These are phyloP conservation scores for Dendrobium officinale DNA, from an alignment of 106 monocot genomes.

Conservation along the genomic window DNA sequence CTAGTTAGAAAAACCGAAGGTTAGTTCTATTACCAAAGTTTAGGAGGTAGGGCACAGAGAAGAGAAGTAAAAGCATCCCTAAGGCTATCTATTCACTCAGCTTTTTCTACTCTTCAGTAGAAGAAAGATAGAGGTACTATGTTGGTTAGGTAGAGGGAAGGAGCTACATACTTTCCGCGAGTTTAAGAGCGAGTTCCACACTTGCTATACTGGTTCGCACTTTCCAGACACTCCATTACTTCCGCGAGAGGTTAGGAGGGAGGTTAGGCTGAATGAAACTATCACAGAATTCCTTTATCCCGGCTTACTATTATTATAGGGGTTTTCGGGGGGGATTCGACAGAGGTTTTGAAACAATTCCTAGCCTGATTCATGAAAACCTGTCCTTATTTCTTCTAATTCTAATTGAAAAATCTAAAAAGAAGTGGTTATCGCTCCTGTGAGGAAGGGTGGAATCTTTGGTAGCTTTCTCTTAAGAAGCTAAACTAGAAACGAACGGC, in stretches of 20 bases:
- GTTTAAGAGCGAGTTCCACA: conserved; percentile 2
- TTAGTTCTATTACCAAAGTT: conserved; percentile 1
- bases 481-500: not conserved
- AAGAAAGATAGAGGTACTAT: conserved; percentile 6
- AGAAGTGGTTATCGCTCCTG: not conserved
- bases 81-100: not conserved
- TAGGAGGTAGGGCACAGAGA: conserved; percentile 4
- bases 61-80: not conserved
- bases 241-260: not conserved
- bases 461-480: conserved; percentile 1
- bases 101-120: conserved; percentile 3
- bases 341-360: too few relatives aligned
- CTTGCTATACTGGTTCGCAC: conserved; percentile 1
- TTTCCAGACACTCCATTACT: not conserved
- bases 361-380: too few relatives aligned
- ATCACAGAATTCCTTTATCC: too few relatives aligned
- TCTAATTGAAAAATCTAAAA: too few relatives aligned
- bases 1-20: not conserved
- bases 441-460: conserved; percentile 8
- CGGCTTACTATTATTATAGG: too few relatives aligned
- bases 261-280: not conserved
- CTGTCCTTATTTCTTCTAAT: too few relatives aligned
- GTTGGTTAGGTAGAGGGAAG: conserved; percentile 7
- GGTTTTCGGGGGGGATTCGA: too few relatives aligned
- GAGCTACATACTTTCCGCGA: conserved; percentile 3